A percentile compares a stretch with the other conserved stretches of the same genome.
Evolutionary conservation across 495 filamentous ascomycete species (phyloP).

Genomic region (Thozetella sp.): DNA sequence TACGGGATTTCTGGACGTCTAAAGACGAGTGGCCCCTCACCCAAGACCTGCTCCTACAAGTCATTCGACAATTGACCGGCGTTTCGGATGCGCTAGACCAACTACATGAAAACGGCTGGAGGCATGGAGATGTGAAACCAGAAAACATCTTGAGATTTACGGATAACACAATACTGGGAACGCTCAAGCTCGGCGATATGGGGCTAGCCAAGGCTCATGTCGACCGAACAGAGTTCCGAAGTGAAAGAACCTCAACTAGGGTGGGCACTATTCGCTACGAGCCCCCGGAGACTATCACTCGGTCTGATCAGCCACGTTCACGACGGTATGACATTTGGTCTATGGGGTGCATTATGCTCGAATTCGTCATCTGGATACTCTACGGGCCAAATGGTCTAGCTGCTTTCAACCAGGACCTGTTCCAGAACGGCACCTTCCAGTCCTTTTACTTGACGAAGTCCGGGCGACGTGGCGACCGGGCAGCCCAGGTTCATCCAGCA

Average conservation of each 20-base stretch:
- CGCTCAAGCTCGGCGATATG: slow-evolving; percentile 21
- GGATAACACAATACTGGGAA: not conserved
- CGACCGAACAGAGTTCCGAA: slow-evolving; percentile 2
- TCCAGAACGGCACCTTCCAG: too few species aligned
- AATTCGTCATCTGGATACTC: slow-evolving; percentile 32
- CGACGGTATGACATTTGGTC: slow-evolving; percentile 37
- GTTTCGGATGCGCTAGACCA: too few species aligned
- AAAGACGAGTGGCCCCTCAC: too few species aligned
- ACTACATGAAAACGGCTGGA: too few species aligned
- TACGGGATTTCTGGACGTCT: too few species aligned
- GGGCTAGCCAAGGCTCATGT: slow-evolving; percentile 21
- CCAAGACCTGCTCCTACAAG: too few species aligned
- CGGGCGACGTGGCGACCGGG: too few species aligned
- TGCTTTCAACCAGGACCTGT: slow-evolving; percentile 11
- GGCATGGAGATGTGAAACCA: slow-evolving; percentile 28
- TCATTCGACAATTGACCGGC: too few species aligned
- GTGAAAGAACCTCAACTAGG: not conserved
- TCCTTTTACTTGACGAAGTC: too few species aligned
- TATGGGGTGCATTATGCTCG: slow-evolving; percentile 35
- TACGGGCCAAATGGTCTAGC: slow-evolving; percentile 20
- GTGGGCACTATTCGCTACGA: slow-evolving; percentile 16
- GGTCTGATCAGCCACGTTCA: not conserved
- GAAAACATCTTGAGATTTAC: slow-evolving; percentile 22
- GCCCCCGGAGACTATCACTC: slow-evolving; percentile 15
- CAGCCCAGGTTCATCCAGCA: too few species aligned